Evolutionary conservation across 148 eudicot species (phyloP).

Genomic region (Vaccinium macrocarpon): DNA sequence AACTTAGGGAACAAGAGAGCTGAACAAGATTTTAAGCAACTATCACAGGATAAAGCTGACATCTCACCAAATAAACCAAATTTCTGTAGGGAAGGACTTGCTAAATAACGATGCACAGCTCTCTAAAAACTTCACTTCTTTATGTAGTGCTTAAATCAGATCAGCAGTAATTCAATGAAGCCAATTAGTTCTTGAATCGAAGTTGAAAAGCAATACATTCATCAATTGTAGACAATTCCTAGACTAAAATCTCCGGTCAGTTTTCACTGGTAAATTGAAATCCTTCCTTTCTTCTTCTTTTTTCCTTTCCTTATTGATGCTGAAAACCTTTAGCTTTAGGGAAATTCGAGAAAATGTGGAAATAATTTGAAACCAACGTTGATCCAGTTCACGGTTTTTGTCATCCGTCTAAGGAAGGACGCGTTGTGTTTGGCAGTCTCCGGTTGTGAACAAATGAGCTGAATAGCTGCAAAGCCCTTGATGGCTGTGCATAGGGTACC

Average conservation of each 20-base stretch:
- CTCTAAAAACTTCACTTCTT: neutral
- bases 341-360: neutral
- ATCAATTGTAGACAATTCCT: neutral
- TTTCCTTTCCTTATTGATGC: neutral
- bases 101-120: neutral
- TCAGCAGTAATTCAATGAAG: conserved; percentile 5
- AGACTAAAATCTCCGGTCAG: neutral
- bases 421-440: conserved; percentile 65
- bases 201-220: neutral
- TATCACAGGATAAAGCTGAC: neutral
- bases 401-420: conserved; percentile 36
- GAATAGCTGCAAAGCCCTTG: conserved; percentile 91
- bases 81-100: neutral
- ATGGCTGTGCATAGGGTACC: conserved; percentile 97
- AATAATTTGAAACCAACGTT: neutral
- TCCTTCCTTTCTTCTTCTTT: neutral
- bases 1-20: conserved; percentile 8
- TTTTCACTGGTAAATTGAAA: neutral
- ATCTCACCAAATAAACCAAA: conserved; percentile 3
- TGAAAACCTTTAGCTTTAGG: neutral
- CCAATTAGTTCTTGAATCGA: neutral
- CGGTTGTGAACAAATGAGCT: conserved; percentile 62
- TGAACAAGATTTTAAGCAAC: neutral
- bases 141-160: neutral
- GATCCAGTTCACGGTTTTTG: neutral